These are phyloP conservation scores for Carex parvula DNA, from an alignment of 176 grass and related monocot species.

Conservation along the genomic window DNA sequence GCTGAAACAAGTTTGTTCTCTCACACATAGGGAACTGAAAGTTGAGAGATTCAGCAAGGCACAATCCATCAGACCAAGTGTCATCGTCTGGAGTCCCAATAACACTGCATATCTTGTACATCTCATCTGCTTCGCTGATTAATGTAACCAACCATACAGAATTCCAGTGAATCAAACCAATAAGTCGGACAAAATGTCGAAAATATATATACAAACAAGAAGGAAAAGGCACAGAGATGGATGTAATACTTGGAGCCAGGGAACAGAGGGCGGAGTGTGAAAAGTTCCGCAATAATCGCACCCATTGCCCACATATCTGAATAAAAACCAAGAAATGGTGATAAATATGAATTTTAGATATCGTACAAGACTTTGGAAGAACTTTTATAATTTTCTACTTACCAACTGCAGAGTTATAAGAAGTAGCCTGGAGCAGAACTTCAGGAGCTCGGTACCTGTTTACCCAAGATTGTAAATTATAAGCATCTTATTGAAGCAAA, in stretches of 20 bases:
- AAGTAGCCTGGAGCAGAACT: slow-evolving; percentile 83
- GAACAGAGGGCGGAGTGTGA: slow-evolving; percentile 86
- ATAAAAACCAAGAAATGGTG: slow-evolving; percentile 2
- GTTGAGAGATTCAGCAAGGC: slow-evolving; percentile 61
- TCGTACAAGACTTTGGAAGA: slow-evolving; percentile 8
- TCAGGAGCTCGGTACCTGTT: slow-evolving; percentile 94
- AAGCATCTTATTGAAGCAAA: slow-evolving; percentile 1
- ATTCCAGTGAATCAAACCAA: slow-evolving; percentile 3
- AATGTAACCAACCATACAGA: slow-evolving; percentile 11
- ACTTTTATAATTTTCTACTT: slow-evolving; percentile 36
- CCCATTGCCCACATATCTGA: slow-evolving; percentile 99
- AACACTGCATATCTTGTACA: slow-evolving; percentile 93
- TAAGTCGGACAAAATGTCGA: neutral
- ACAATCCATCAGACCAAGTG: slow-evolving; percentile 84
- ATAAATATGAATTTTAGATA: neutral
- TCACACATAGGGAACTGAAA: slow-evolving; percentile 87
- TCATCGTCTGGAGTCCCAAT: slow-evolving; percentile 69
- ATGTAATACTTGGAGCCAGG: slow-evolving; percentile 76
- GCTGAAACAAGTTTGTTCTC: slow-evolving; percentile 51
- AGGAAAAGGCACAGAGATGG: neutral
- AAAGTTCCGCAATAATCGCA: slow-evolving; percentile 95
- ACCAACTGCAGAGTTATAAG: slow-evolving; percentile 96
- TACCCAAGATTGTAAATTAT: slow-evolving; percentile 17
- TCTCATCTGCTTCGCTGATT: slow-evolving; percentile 78
- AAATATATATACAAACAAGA: slow-evolving; percentile 8